Percentiles rank a stretch among this genome's conserved stretches.
phyloP scores from a whole-genome alignment of 75 land plant species.

The Gnetum montanum region DNA sequence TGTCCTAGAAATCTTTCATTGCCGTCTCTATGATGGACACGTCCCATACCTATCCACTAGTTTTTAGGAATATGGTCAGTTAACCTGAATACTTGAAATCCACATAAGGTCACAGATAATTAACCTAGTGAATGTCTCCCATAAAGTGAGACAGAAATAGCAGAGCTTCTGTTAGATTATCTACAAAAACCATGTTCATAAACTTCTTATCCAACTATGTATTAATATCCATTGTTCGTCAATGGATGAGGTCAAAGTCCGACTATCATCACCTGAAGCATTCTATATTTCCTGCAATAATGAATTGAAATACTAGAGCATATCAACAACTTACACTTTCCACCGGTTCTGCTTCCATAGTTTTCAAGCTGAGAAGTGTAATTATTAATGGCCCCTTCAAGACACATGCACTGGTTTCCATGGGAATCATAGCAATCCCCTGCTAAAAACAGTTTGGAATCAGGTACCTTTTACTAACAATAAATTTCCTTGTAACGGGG shows the following conservation, averaged over 20 bases:
- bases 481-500: neutral
- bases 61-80: neutral
- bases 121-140: slow-evolving; percentile 72
- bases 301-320: neutral
- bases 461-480: neutral
- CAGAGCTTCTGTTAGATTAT: slow-evolving; percentile 55
- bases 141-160: too few relatives aligned
- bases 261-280: neutral
- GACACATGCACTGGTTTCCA: slow-evolving; percentile 28
- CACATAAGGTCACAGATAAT: slow-evolving; percentile 16
- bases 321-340: slow-evolving; percentile 5
- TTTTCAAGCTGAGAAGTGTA: slow-evolving; percentile 31
- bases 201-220: neutral
- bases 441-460: too few relatives aligned
- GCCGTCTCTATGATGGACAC: slow-evolving; percentile 26
- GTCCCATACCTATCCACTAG: slow-evolving; percentile 43
- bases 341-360: slow-evolving; percentile 6
- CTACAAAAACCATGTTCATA: neutral
- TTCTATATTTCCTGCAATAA: neutral
- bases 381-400: slow-evolving; percentile 46
- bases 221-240: neutral
- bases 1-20: slow-evolving; percentile 12
- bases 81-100: neutral
- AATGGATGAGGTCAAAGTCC: neutral
- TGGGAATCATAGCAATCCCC: slow-evolving; percentile 40